phyloP scores from a whole-genome alignment of 805 yeast species.

The Candida jianshihensis region DNA sequence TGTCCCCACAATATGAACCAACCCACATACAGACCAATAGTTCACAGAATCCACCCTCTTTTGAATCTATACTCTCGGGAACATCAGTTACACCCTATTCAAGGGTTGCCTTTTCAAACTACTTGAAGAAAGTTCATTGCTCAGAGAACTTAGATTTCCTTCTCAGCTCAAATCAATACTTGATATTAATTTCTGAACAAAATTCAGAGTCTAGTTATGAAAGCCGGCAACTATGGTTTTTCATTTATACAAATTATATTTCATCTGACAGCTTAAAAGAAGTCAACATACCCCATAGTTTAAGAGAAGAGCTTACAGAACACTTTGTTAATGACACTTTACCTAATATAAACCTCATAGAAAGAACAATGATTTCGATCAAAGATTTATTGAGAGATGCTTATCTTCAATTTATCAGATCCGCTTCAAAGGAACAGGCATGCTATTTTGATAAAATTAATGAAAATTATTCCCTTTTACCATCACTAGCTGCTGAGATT shows the following conservation, averaged over 20 bases:
- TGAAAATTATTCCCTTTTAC: conserved; percentile 11
- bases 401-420: conserved; percentile 18
- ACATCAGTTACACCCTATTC: conserved; percentile 20
- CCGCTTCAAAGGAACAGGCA: conserved; percentile 6
- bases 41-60: conserved; percentile 14
- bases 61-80: conserved; percentile 18
- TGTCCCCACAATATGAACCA: conserved; percentile 13
- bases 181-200: conserved; percentile 1
- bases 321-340: conserved; percentile 7
- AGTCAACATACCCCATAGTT: conserved; percentile 22
- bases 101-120: conserved; percentile 20
- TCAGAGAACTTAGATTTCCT: conserved; percentile 23
- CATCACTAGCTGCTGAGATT: conserved; percentile 12
- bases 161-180: conserved; percentile 13
- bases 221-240: conserved; percentile 13
- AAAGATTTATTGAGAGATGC: conserved; percentile 20
- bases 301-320: conserved; percentile 9
- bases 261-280: conserved; percentile 33
- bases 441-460: conserved; percentile 6
- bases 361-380: conserved; percentile 15
- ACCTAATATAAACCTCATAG: conserved; percentile 13
- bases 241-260: conserved; percentile 32
- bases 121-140: conserved; percentile 18
- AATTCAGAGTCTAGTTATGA: conserved; percentile 1
- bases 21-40: conserved; percentile 3